Percentiles rank a stretch among this genome's conserved stretches.
Conservation (phyloP, 2,329 filamentous ascomycete species). For the Colletotrichum phormii region DNA sequence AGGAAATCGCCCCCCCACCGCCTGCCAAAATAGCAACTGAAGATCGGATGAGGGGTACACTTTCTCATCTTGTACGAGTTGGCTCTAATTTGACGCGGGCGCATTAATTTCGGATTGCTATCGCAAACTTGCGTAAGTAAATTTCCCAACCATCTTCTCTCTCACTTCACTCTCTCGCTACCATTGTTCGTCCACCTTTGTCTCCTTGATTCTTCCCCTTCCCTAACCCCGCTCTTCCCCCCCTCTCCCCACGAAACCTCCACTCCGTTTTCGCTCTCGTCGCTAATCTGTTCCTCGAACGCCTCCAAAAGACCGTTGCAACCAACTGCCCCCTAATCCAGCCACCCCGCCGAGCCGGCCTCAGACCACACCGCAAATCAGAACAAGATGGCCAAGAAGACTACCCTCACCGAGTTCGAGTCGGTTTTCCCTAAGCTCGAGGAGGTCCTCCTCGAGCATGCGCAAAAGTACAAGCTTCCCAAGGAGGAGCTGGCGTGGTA, state of each 20-base stretch:
- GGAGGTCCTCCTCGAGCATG: constrained; percentile 83
- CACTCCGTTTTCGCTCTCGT: neutral
- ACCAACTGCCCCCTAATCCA: neutral
- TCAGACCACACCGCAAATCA: constrained; percentile 27
- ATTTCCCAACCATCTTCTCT: neutral
- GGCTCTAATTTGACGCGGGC: constrained; percentile 17
- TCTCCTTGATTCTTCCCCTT: neutral
- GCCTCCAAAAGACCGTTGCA: neutral
- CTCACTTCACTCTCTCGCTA: neutral
- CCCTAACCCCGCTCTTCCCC: neutral
- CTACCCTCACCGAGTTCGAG: constrained; percentile 89
- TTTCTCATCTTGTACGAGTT: constrained; percentile 8
- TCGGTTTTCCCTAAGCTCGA: constrained; percentile 88
- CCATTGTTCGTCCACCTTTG: neutral
- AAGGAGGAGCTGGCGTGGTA: constrained; percentile 87
- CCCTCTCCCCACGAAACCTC: neutral
- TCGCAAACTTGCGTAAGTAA: neutral
- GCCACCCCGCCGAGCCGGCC: neutral
- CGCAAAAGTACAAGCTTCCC: constrained; percentile 85
- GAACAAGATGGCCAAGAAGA: constrained; percentile 72
- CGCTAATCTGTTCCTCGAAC: neutral
- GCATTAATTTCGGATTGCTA: constrained; percentile 10
- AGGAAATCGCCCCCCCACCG: constrained; percentile 6
- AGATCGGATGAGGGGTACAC: constrained; percentile 34
- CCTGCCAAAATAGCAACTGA: constrained; percentile 15